Percentiles rank a stretch among this genome's conserved stretches.
These are phyloP conservation scores for Penicillium mononematosum DNA, from an alignment of 495 filamentous ascomycete genomes.

Conservation along the genomic window DNA sequence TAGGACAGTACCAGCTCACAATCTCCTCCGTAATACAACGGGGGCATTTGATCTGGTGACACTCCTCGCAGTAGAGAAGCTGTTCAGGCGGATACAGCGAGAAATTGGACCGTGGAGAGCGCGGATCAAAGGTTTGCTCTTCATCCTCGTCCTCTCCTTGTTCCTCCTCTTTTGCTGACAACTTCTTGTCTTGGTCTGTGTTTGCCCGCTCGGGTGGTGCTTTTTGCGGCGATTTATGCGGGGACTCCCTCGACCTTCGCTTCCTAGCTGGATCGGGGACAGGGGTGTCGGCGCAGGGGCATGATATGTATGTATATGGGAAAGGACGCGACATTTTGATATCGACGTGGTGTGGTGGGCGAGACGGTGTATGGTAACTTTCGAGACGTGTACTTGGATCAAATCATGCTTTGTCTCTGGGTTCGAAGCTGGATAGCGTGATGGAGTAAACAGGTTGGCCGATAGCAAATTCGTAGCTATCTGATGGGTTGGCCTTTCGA, in stretches of 20 bases:
- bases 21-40: slow-evolving; percentile 91
- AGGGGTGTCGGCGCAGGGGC: slow-evolving; percentile 73
- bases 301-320: slow-evolving; percentile 90
- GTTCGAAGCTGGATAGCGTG: neutral
- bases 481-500: neutral
- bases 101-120: slow-evolving; percentile 78
- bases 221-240: slow-evolving; percentile 40
- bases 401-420: slow-evolving; percentile 24
- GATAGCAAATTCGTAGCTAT: neutral
- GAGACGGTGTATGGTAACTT: neutral
- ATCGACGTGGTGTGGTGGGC: neutral
- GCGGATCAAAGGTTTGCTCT: slow-evolving; percentile 81
- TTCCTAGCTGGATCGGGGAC: slow-evolving; percentile 40
- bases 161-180: slow-evolving; percentile 10
- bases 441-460: neutral
- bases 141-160: slow-evolving; percentile 62
- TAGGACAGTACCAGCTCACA: slow-evolving; percentile 92
- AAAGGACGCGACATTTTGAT: slow-evolving; percentile 67
- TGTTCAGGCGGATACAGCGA: slow-evolving; percentile 92
- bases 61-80: slow-evolving; percentile 93
- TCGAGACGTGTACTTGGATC: slow-evolving; percentile 8
- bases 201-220: slow-evolving; percentile 34
- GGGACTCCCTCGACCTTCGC: slow-evolving; percentile 41
- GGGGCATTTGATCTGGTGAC: slow-evolving; percentile 90
- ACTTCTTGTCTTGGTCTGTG: slow-evolving; percentile 27